A percentile compares a stretch with the other conserved stretches of the same genome.
Evolutionary conservation across 2,329 filamentous ascomycete species (phyloP).

Genomic region (Trichoderma brevicompactum): DNA sequence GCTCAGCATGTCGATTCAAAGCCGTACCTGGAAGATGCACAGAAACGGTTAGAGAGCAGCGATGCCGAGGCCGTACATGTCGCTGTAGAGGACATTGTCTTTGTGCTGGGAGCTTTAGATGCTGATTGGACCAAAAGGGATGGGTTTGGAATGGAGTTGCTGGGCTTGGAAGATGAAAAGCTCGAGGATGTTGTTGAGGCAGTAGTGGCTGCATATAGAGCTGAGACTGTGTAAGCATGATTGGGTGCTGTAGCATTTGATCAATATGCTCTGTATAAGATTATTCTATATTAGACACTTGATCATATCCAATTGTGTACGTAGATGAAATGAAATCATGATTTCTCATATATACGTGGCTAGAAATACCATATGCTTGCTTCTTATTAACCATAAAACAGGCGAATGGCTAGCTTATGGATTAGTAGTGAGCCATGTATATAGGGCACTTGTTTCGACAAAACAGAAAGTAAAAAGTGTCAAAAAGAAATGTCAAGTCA

Average conservation of each 20-base stretch:
- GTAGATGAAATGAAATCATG: too few species aligned
- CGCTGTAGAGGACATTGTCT: conserved; percentile 52
- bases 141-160: conserved; percentile 52
- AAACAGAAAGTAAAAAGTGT: too few species aligned
- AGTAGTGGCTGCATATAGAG: conserved; percentile 39
- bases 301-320: not conserved
- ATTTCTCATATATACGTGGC: too few species aligned
- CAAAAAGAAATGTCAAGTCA: too few species aligned
- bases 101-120: conserved; percentile 52
- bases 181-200: conserved; percentile 48
- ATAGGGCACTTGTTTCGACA: too few species aligned
- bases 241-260: too few species aligned
- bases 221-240: not conserved
- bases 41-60: conserved; percentile 45
- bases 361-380: too few species aligned
- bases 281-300: not conserved
- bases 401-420: too few species aligned
- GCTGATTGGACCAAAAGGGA: conserved; percentile 53
- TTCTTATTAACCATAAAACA: too few species aligned
- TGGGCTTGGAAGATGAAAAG: conserved; percentile 53
- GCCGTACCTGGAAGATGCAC: conserved; percentile 45
- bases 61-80: conserved; percentile 41
- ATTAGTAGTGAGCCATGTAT: too few species aligned
- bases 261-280: too few species aligned
- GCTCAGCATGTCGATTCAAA: conserved; percentile 43